Evolutionary conservation across 352 stramenopile genomes (phyloP), one percentile per base, ranked within the genome.

Genomic region (Phytophthora lateralis): DNA sequence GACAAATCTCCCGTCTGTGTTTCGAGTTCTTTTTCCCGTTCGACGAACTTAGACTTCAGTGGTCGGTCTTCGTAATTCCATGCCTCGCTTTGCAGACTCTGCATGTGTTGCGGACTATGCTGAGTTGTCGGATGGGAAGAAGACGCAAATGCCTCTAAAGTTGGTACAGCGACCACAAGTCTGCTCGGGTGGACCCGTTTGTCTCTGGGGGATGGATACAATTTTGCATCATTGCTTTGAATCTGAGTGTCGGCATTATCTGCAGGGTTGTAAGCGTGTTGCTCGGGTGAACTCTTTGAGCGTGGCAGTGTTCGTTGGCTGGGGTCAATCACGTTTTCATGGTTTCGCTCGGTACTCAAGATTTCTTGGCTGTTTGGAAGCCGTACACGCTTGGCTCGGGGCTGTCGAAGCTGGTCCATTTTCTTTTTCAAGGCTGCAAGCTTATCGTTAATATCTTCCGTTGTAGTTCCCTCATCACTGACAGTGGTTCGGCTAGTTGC

Each of bases 361-460:
- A 35, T 32, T 49, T 65, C 60, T 49, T 66, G 52, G 12, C 43
- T 71, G 20, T 26, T 47, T 14, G 54, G 39, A 9, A 50, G 27
- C 1, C 55, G 44, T 47, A 73, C 24, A 21, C 75, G 74, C 39
- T 81, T 88, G 4, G 56, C 52, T 49, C 76, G 85, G n/a, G 69
- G 55, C 6, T 74, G 80, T 5, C 74, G 72, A 15, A 89, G 43
- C 15, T 84, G 60, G 29, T 66, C 72, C 3, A 80, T 71, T 66
- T 90, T 92, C 42, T 73, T 71, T 64, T 88, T 91, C 21, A 93
- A 66, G 2, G 73, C 61, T 41, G 69, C 58, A 17, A 93, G 54
- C 27, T 90, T 91, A 5, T 80, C 73, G 2, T 69, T 54, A 12
- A 86, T 75, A 3, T 84, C 63, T 10, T 81, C 66, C 4, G 46